Percentiles rank a stretch among this genome's conserved stretches.
These are phyloP conservation scores for Hypoxylon sp. DNA, from an alignment of 2,329 filamentous ascomycete genomes.

Conservation along the genomic window DNA sequence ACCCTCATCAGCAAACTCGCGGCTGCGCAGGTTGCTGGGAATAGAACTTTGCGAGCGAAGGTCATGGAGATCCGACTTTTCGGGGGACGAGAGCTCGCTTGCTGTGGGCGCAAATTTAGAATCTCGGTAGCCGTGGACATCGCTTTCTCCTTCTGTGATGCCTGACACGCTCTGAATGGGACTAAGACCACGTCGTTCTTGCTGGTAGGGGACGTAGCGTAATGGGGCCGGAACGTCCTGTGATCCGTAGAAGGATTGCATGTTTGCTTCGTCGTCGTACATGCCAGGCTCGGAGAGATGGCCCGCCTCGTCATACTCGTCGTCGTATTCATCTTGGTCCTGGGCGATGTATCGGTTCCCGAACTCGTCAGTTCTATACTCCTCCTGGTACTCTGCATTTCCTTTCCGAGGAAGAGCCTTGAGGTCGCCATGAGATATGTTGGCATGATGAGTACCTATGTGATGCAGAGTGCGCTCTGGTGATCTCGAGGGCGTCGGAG, in stretches of 20 bases:
- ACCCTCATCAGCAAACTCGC: slow-evolving; percentile 70
- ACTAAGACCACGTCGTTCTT: slow-evolving; percentile 79
- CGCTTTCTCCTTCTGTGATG: slow-evolving; percentile 77
- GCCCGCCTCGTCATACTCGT: slow-evolving; percentile 60
- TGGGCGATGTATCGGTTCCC: slow-evolving; percentile 56
- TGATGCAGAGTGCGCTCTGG: slow-evolving; percentile 65
- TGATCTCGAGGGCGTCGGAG: slow-evolving; percentile 70
- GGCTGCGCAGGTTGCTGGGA: slow-evolving; percentile 60
- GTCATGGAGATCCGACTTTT: slow-evolving; percentile 65
- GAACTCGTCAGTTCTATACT: slow-evolving; percentile 62
- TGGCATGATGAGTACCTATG: slow-evolving; percentile 76
- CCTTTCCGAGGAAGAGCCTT: slow-evolving; percentile 65
- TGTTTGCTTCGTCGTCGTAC: slow-evolving; percentile 57
- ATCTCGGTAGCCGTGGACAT: slow-evolving; percentile 67
- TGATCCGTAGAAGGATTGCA: slow-evolving; percentile 64
- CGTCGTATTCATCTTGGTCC: slow-evolving; percentile 53
- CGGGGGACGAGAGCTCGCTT: slow-evolving; percentile 70
- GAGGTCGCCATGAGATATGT: slow-evolving; percentile 70
- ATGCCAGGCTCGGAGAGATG: slow-evolving; percentile 50
- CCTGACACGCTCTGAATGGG: slow-evolving; percentile 94
- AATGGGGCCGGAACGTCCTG: slow-evolving; percentile 74
- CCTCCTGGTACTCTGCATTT: slow-evolving; percentile 56
- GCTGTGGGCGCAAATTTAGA: slow-evolving; percentile 63
- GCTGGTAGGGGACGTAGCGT: slow-evolving; percentile 75
- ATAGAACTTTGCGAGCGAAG: slow-evolving; percentile 68